A percentile compares a stretch with the other conserved stretches of the same genome.
Evolutionary conservation across 768 basidiomycete genomes (phyloP).

Genomic region (Termitomyces sp.): DNA sequence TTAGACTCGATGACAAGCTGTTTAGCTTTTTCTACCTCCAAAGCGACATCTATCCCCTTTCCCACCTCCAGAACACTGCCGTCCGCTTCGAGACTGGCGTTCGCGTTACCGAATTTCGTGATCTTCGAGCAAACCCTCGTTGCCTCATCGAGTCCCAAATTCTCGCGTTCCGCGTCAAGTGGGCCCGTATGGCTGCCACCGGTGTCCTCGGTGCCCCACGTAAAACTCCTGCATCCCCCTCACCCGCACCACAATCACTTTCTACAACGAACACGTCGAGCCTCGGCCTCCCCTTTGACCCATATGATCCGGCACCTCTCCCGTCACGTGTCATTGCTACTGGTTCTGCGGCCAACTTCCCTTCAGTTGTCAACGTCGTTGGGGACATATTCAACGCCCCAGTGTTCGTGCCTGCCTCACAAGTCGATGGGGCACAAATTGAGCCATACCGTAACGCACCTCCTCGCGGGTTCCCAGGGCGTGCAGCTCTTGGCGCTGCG

Average conservation of each 20-base stretch:
- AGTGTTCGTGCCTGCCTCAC: conserved; percentile 67
- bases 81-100: conserved; percentile 86
- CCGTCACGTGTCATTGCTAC: conserved; percentile 65
- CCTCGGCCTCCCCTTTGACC: conserved; percentile 70
- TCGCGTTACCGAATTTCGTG: conserved; percentile 84
- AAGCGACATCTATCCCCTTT: conserved; percentile 66
- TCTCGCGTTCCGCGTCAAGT: conserved; percentile 77
- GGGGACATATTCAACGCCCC: conserved; percentile 82
- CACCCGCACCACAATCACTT: conserved; percentile 2
- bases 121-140: conserved; percentile 83
- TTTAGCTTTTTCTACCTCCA: conserved; percentile 89
- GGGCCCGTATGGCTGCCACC: conserved; percentile 66
- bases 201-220: conserved; percentile 54
- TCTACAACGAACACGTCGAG: conserved; percentile 25
- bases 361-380: conserved; percentile 70
- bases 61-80: conserved; percentile 72
- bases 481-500: conserved; percentile 68
- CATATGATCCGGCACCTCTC: conserved; percentile 63
- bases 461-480: conserved; percentile 58
- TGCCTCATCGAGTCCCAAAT: conserved; percentile 81
- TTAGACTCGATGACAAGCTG: conserved; percentile 84
- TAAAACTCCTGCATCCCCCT: conserved; percentile 24
- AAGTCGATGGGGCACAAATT: conserved; percentile 72
- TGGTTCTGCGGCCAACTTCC: conserved; percentile 82
- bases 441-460: conserved; percentile 72